Conservation (phyloP, 2,329 filamentous ascomycete species). For the Drechmeria coniospora region DNA sequence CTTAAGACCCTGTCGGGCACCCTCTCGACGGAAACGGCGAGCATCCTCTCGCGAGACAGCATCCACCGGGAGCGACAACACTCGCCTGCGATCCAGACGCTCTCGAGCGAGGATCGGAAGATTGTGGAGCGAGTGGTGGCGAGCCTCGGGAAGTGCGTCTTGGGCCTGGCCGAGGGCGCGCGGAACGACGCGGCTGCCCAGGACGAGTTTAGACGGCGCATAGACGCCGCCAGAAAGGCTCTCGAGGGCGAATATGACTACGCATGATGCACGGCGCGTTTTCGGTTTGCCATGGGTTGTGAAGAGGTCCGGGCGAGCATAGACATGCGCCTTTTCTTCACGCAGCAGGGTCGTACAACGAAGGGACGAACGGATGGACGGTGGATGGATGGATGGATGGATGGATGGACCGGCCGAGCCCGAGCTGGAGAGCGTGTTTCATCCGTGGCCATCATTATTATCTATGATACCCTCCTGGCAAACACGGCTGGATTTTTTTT, state of each 20-base stretch:
- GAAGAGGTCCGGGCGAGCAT: too few species aligned
- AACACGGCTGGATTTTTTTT: too few species aligned
- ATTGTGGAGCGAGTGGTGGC: conserved; percentile 45
- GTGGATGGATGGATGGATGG: background rate
- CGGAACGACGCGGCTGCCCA: conserved; percentile 41
- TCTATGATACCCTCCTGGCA: too few species aligned
- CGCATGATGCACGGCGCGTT: background rate
- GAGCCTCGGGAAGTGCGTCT: conserved; percentile 42
- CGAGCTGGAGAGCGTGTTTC: too few species aligned
- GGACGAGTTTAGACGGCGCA: conserved; percentile 49
- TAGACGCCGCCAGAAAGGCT: conserved; percentile 59
- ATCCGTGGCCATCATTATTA: too few species aligned
- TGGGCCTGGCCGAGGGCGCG: conserved; percentile 40
- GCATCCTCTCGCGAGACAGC: conserved; percentile 21
- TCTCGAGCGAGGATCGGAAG: conserved; percentile 41
- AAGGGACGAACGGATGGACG: too few species aligned
- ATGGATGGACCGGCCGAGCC: background rate
- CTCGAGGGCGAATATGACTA: conserved; percentile 44
- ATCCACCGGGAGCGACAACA: conserved; percentile 11
- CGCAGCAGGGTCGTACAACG: too few species aligned
- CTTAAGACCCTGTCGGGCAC: conserved; percentile 30
- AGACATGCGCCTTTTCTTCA: too few species aligned
- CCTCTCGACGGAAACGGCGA: conserved; percentile 32
- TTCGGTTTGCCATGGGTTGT: too few species aligned
- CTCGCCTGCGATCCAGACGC: conserved; percentile 28